Evolutionary conservation across 2,329 filamentous ascomycete species (phyloP).

Genomic region (Fusarium luffae): DNA sequence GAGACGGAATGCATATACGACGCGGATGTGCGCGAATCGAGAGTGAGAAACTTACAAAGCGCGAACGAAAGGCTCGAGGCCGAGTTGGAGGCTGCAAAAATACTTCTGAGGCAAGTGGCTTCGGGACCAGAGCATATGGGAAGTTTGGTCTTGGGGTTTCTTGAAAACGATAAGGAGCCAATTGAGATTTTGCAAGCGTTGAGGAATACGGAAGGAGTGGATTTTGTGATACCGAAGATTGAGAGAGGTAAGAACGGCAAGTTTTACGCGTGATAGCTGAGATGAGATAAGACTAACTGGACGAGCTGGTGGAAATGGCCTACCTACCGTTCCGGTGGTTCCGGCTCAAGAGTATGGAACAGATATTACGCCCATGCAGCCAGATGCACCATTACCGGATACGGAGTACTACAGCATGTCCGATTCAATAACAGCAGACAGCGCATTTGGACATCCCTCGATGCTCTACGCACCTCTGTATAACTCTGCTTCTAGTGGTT

Average conservation of each 20-base stretch:
- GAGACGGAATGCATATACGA: slow-evolving; percentile 9
- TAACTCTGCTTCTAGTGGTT: fast-evolving
- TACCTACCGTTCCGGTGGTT: no score
- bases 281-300: not conserved
- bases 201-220: fast-evolving
- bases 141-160: not conserved
- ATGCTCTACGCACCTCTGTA: not conserved
- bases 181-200: not conserved
- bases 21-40: not conserved
- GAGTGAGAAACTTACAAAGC: fast-evolving
- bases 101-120: not conserved
- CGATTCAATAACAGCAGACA: not conserved
- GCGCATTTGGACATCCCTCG: not conserved
- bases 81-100: not conserved
- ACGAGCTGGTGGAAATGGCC: not conserved
- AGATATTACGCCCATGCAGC: not conserved
- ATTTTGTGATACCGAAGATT: fast-evolving
- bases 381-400: not conserved
- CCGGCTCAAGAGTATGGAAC: not conserved
- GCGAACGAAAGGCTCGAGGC: not conserved
- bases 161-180: not conserved
- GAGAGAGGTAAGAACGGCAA: fast-evolving
- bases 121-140: not conserved
- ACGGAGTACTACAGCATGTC: no score
- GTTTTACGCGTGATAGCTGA: not conserved